These are phyloP conservation scores for Chlorella vulgaris DNA, from an alignment of 139 green algal species.

Conservation along the genomic window DNA sequence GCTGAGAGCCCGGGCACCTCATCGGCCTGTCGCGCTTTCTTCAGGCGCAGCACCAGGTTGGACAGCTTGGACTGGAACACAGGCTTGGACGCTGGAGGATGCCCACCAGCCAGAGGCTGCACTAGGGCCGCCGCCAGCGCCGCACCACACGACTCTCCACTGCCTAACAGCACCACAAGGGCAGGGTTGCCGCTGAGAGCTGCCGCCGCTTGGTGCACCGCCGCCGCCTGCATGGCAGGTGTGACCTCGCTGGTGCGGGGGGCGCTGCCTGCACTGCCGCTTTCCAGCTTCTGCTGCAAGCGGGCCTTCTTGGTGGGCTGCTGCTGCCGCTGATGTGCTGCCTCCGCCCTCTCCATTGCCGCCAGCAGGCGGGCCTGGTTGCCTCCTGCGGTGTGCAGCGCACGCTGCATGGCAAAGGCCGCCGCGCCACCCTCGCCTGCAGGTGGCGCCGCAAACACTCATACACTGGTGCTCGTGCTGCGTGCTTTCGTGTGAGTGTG, in stretches of 20 bases:
- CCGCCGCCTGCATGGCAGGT: background rate
- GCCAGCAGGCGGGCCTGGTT: background rate
- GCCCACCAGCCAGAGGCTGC: background rate
- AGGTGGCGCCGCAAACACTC: background rate
- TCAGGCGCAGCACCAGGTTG: slow-evolving; percentile 14
- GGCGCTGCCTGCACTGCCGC: background rate
- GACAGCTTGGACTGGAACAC: slow-evolving; percentile 11
- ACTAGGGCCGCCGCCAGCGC: background rate
- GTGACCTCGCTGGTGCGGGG: background rate
- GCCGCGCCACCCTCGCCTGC: slow-evolving; percentile 4
- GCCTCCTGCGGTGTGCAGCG: background rate
- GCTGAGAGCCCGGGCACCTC: slow-evolving; percentile 9
- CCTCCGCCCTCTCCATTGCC: background rate
- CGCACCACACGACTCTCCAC: background rate
- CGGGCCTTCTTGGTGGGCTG: background rate
- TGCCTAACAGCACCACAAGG: background rate
- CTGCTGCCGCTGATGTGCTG: slow-evolving; percentile 12
- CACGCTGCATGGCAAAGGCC: background rate
- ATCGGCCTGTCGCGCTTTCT: background rate
- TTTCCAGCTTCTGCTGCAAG: slow-evolving; percentile 6
- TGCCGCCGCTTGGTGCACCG: background rate
- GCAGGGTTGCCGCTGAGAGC: background rate
- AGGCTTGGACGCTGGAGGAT: background rate
- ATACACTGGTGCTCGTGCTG: no score
- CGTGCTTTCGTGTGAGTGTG: no score